Evolutionary conservation across 1,284 basidiomycete genomes (phyloP).

Genomic region (Ceratorhiza oryzae-sativae): DNA sequence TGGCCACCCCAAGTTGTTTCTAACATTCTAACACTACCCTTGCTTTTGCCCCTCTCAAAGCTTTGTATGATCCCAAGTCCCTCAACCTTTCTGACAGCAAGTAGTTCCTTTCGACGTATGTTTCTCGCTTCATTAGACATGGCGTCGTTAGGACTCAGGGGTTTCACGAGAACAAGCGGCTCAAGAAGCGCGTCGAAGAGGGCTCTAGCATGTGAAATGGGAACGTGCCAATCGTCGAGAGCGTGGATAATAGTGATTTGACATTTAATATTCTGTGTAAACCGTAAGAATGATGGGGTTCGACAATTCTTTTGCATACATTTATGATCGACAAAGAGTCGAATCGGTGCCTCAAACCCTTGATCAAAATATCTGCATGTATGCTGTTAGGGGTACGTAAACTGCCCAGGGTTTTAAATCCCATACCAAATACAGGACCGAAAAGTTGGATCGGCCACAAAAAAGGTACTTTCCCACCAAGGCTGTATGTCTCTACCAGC

Average conservation of each 20-base stretch:
- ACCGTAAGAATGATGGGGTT: constrained; percentile 21
- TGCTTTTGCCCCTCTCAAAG: constrained; percentile 55
- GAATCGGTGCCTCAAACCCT: constrained; percentile 67
- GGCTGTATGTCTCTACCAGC: constrained; percentile 73
- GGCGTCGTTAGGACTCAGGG: constrained; percentile 47
- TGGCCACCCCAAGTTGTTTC: constrained; percentile 71
- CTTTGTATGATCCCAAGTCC: constrained; percentile 67
- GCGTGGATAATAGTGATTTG: constrained; percentile 82
- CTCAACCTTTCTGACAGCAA: constrained; percentile 58
- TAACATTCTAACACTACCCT: constrained; percentile 62
- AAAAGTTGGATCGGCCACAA: constrained; percentile 72
- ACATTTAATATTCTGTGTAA: constrained; percentile 62
- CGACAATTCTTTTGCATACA: constrained; percentile 52
- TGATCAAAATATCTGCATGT: constrained; percentile 62
- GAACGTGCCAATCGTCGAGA: constrained; percentile 82
- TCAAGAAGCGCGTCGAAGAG: constrained; percentile 76
- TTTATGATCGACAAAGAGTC: constrained; percentile 67
- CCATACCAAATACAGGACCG: constrained; percentile 72
- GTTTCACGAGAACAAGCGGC: constrained; percentile 62
- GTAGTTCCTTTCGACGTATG: constrained; percentile 55
- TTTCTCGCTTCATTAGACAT: constrained; percentile 52
- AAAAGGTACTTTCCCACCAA: constrained; percentile 74
- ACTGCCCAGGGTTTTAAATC: constrained; percentile 8
- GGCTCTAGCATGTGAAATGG: constrained; percentile 72
- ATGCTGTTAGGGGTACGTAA: neutral